Evolutionary conservation across 108 stramenopile genomes (phyloP), one percentile per base, ranked within the genome.

Genomic region (Asterionellopsis glacialis): DNA sequence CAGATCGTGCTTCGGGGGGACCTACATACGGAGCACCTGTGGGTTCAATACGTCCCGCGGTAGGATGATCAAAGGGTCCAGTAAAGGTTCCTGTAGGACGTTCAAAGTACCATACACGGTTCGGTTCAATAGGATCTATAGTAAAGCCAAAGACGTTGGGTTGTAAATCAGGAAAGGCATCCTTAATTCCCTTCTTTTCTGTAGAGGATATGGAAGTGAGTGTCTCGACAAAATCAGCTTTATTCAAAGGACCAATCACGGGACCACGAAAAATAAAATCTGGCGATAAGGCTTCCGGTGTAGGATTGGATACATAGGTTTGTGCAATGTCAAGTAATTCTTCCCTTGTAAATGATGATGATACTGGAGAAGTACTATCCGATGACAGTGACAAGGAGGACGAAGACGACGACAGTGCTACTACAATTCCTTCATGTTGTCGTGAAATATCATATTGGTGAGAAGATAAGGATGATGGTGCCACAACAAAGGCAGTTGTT

Each of bases 221-320:
- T 2, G 65, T 69, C 4, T 41, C 55, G 3, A 67, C 15, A 33
- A 70, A 76, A 55, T 85, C 84, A n/a, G 59, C 52, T 44, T 75
- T 79, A 51, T 66, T 76, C 0, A 85, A 61, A 23, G 84, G 84
- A 18, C 84, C 84, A 57, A 85, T 69, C 1, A 57, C 40, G 1
- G 80, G 80, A 11, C 84, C 80, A 2, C 84, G 77, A 55, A 85
- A 76, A 38, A 85, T 60, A 68, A 79, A 85, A 50, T 85, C 75
- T 5, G 33, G 33, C 7, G 33, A 33, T 33, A 33, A 33, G 2
- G 33, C 2, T 5, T 33, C 5, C 2, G 33, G 33, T 33, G 47
- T 48, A 19, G 47, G 47, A 48, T 48, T 48, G 21, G 47, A 48
- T 48, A 9, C 47, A 48, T 48, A 48, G 47, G 16, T 9, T 9